Base-by-base conservation (phyloP, 2,329 filamentous ascomycete species). In the Pleomassaria siparia region DNA sequence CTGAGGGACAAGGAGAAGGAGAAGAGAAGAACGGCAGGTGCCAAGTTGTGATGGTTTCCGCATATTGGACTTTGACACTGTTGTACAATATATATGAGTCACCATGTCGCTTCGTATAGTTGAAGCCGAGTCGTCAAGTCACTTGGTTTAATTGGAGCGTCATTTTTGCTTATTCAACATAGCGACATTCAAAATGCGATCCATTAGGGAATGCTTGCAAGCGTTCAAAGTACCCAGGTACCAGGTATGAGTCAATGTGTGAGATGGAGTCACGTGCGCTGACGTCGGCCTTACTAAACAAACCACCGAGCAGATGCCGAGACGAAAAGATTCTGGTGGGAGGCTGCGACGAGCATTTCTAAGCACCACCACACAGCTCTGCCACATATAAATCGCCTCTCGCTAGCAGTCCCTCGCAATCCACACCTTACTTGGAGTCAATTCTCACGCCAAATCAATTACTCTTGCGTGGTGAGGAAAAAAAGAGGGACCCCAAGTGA, bases 1-100 rank as follows among this genome's bases (percentile, higher is more conserved):
- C 49, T 78, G 54, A 71, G 74, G 58, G 69, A 71, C n/a, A 71
- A 67, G 56, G 69, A 71, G 44, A 67, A 70, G 58, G 62, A 57
- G 53, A 61, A 21, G 41, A 61, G 25, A 15, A 58, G 58, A 40
- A 40, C 63, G 22, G 55, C 61, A 13, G 59, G 46, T 63, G 70
- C 74, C n/a, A 76, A 70, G 62, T 53, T 77, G 58, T 76, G 68
- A 33, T 2, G n/a, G 13, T 8, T 25, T 24, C 35, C n/a, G 18
- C 21, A 21, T 24, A 6, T 29, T 26, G 13, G 22, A 26, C n/a
- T n/a, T n/a, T n/a, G n/a, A n/a, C n/a, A n/a, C 2, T 12, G 15
- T 29, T 40, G 37, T 28, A 40, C 9, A 15, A 13, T 37, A 10
- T 10, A 32, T 32, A 5, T 32, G n/a, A n/a, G n/a, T 5, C 15